Conservation (phyloP, 345 rosid species). For the Durio zibethinus region DNA sequence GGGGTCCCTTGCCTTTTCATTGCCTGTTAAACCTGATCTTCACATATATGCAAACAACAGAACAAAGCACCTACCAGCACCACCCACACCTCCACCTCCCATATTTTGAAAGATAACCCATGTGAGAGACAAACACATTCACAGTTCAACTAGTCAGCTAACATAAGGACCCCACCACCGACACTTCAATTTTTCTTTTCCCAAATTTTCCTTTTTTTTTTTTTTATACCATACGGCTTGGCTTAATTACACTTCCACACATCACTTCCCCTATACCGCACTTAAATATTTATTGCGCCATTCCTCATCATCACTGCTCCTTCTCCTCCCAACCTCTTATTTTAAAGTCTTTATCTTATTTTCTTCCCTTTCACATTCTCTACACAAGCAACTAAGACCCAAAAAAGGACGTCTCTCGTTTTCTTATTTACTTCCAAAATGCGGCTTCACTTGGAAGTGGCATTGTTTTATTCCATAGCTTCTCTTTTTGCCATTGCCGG, state of each 20-base stretch:
- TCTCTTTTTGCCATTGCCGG: slow-evolving; percentile 26
- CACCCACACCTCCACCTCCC: not conserved
- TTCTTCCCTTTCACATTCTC: not conserved
- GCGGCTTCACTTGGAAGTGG: slow-evolving; percentile 24
- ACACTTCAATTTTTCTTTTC: slow-evolving; percentile 32
- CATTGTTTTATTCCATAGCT: slow-evolving; percentile 10
- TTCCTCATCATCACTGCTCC: slow-evolving; percentile 15
- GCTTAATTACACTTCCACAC: not conserved
- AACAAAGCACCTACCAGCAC: not conserved
- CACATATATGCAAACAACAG: slow-evolving; percentile 1
- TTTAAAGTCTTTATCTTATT: not conserved
- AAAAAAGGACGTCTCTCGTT: not conserved
- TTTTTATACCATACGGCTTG: too few relatives aligned
- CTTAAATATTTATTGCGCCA: slow-evolving; percentile 28
- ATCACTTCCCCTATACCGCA: slow-evolving; percentile 25
- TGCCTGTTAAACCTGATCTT: not conserved
- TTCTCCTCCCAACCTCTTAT: not conserved
- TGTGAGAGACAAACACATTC: slow-evolving; percentile 25
- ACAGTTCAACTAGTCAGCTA: slow-evolving; percentile 7
- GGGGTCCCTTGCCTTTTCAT: not conserved
- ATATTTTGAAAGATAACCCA: slow-evolving; percentile 13
- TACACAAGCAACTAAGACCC: not conserved
- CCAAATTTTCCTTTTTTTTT: not conserved
- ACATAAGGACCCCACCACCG: slow-evolving; percentile 48
- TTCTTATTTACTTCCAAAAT: slow-evolving; percentile 12